Evolutionary conservation across 2,329 filamentous ascomycete genomes (phyloP), one percentile per base, ranked within the genome.

Genomic region (Plectosphaerella sp.): DNA sequence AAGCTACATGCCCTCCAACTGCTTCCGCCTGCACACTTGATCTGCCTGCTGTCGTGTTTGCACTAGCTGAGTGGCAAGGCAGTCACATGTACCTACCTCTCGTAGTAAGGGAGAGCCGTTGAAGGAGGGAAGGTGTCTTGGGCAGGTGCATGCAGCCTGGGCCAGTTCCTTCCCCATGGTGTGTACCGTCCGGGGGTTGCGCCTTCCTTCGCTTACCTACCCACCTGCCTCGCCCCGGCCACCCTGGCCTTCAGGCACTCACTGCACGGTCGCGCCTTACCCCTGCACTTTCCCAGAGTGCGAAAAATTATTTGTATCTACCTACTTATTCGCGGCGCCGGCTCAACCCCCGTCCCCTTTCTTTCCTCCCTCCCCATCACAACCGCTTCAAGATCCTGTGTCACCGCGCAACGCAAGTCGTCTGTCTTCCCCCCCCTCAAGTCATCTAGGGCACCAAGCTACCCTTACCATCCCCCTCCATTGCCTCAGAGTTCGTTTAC

Each of bases 381-480:
- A 74, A 65, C 64, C 62, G 28, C 28, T 64, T 63, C 67, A 72
- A 68, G 72, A 66, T 62, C 62, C 65, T 72, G 71, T 73, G 70
- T 73, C 67, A 72, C 70, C 71, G 71, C 70, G 69, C 71, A 73
- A 73, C 71, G 71, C 71, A 71, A 66, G 71, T 60, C 71, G 71
- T 73, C 69, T 72, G 71, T 72, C 71, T 66, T 43, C 67, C 63
- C 63, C 59, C 61, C 59, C 41, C 61, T 62, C 61, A 60, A 60
- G 56, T 66, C 73, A 72, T 85, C 88, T 91, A 91, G 88, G 88
- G 88, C 88, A 90, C 88, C 75, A 83, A 91, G 88, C 88, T 89
- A 91, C 88, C 88, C 88, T 91, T 78, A 73, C 72, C 75, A 75
- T 72, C 75, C 77, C 79, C 82, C 79, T 80, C 82, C 77, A 80